Evolutionary conservation across 441 rosid species (phyloP).

Genomic region (Syzygium syzygioides): DNA sequence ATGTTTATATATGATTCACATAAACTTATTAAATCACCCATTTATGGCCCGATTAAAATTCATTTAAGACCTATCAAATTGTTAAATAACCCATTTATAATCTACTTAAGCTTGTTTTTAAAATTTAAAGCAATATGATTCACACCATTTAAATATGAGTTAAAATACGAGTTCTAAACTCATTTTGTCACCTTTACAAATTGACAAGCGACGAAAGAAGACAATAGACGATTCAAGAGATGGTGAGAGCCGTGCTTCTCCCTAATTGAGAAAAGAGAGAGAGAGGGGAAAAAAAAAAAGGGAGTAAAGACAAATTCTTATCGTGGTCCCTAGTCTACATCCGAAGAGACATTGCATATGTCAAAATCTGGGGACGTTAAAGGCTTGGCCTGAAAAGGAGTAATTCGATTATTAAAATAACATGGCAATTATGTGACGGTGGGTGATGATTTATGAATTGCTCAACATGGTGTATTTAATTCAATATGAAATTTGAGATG

Average conservation of each 20-base stretch:
- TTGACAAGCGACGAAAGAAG: neutral
- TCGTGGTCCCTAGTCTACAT: neutral
- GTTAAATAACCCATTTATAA: too few species aligned
- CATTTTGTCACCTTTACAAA: neutral
- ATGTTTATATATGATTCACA: too few species aligned
- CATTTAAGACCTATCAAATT: too few species aligned
- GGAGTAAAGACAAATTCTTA: neutral
- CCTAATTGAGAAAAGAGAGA: neutral
- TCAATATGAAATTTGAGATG: neutral
- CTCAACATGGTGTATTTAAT: neutral
- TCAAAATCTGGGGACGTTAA: neutral
- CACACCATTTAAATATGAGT: too few species aligned
- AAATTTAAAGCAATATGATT: too few species aligned
- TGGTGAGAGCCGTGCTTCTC: neutral
- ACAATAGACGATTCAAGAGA: neutral
- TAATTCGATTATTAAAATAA: neutral
- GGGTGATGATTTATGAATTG: neutral
- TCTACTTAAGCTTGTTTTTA: too few species aligned
- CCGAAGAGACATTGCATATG: neutral
- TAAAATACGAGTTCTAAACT: too few species aligned
- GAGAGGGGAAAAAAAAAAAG: neutral
- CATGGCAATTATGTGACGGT: neutral
- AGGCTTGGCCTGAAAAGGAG: neutral
- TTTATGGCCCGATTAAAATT: too few species aligned
- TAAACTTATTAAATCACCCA: too few species aligned